These are phyloP conservation scores for Venturia aucupariae DNA, from an alignment of 2,329 filamentous ascomycete genomes.

Conservation along the genomic window DNA sequence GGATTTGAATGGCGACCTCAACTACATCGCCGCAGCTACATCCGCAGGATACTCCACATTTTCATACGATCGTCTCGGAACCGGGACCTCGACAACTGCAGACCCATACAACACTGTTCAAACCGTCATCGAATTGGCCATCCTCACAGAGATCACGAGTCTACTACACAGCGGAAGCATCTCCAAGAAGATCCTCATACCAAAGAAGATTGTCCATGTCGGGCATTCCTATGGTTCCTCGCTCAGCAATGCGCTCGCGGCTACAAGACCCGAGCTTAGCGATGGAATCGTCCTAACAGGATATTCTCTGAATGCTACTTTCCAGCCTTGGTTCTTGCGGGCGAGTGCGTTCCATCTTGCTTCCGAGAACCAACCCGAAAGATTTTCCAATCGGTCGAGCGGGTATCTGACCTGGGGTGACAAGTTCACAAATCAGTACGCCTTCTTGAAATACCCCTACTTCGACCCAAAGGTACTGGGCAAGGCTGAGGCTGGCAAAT, in stretches of 20 bases:
- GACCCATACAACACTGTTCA: slow-evolving; percentile 32
- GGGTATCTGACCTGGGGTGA: slow-evolving; percentile 23
- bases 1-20: slow-evolving; percentile 31
- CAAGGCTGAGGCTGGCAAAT: slow-evolving; percentile 22
- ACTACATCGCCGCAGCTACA: slow-evolving; percentile 33
- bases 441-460: slow-evolving; percentile 23
- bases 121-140: slow-evolving; percentile 28
- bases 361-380: slow-evolving; percentile 20
- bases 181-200: slow-evolving; percentile 21
- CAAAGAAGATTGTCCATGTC: slow-evolving; percentile 28
- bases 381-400: slow-evolving; percentile 22
- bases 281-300: slow-evolving; percentile 32
- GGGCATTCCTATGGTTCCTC: slow-evolving; percentile 33
- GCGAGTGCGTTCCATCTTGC: slow-evolving; percentile 24
- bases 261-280: slow-evolving; percentile 25
- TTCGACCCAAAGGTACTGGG: slow-evolving; percentile 23
- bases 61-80: slow-evolving; percentile 35
- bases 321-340: slow-evolving; percentile 19
- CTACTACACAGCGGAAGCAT: slow-evolving; percentile 24
- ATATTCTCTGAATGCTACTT: slow-evolving; percentile 22
- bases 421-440: slow-evolving; percentile 22
- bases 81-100: slow-evolving; percentile 29
- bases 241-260: slow-evolving; percentile 26
- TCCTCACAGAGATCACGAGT: slow-evolving; percentile 26
- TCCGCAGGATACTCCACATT: slow-evolving; percentile 31